Base-by-base conservation (phyloP, 805 yeast genomes). In the Cephaloascus fragrans region DNA sequence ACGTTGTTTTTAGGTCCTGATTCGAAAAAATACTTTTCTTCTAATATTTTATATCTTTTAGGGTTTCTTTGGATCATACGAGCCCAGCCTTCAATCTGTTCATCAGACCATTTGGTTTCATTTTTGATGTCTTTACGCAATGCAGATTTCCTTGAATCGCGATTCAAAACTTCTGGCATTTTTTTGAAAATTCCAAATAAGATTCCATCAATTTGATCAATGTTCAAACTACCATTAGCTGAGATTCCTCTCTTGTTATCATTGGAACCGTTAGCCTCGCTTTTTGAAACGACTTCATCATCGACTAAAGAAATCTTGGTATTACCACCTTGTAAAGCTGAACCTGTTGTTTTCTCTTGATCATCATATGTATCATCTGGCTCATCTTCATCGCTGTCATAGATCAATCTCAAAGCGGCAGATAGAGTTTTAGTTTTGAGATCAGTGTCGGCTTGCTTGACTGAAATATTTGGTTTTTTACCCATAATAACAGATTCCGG, bases 81-180 rank as follows among this genome's bases (percentile, higher is more conserved):
- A 1, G 82, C 81, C 97, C 97, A 90, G 0, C 96, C 95, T 65
- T 89, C 96, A 36, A 90, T 76, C 54, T 86, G 95, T 51, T 87
- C 96, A 56, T 88, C 89, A 0, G 88, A 67, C 96, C 95, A 87
- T 1, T 66, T 65, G 0, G 80, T 71, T 31, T 66, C 64, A 4
- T 55, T 47, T 45, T 69, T 74, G 52, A 86, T 61, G 19, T 67
- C 69, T 26, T 62, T 58, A 38, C 96, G 65, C 8, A 52, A 57
- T 34, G 63, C 59, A 0, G 79, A 44, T 31, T 75, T 75, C 44
- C 96, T 64, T 9, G 64, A 52, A 0, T 59, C 43, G 42, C 75
- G 68, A 6, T 60, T 71, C 26, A 71, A 56, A 3, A 44, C 40
- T 1, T 55, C 57, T 1, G 73, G 72, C 29, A 79, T 73, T 15